A percentile compares a stretch with the other conserved stretches of the same genome.
Conservation (phyloP, 768 basidiomycete species). For the Rhodotorula diobovata region DNA sequence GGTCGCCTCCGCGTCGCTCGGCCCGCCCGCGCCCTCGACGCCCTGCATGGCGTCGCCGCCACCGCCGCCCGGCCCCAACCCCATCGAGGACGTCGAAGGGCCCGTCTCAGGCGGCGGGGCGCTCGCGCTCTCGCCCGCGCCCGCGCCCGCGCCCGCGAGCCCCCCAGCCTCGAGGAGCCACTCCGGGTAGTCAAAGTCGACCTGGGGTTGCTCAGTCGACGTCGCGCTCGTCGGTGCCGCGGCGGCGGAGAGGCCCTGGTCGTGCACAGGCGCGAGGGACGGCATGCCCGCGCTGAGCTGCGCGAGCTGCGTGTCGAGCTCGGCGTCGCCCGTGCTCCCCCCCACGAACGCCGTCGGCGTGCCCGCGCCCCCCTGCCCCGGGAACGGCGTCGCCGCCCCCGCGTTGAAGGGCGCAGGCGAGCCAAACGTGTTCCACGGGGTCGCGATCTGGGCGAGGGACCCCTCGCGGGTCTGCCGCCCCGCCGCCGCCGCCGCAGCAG, state of each 20-base stretch:
- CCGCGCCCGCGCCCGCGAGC: neutral
- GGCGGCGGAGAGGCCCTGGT: too few species aligned
- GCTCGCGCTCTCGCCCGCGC: too few species aligned
- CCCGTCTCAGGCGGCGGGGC: too few species aligned
- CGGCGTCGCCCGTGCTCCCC: neutral
- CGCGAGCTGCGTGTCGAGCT: neutral
- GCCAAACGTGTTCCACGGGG: slow-evolving; percentile 4
- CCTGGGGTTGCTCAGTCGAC: neutral
- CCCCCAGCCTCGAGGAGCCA: slow-evolving; percentile 8
- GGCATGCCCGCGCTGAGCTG: neutral
- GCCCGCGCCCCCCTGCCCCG: too few species aligned
- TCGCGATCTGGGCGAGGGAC: neutral
- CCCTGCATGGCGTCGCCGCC: too few species aligned
- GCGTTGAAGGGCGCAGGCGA: neutral
- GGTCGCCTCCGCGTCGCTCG: too few species aligned
- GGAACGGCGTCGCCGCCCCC: neutral
- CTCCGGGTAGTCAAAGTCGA: slow-evolving; percentile 11
- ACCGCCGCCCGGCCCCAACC: too few species aligned
- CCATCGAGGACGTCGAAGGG: too few species aligned
- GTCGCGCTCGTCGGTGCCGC: too few species aligned
- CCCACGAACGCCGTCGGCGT: neutral
- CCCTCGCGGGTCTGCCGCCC: slow-evolving; percentile 13
- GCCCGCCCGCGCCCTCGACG: too few species aligned
- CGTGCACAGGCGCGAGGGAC: too few species aligned
- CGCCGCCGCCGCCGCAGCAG: neutral